phyloP scores from a whole-genome alignment of 352 stramenopile genomes.

The Sclerospora graminicola region DNA sequence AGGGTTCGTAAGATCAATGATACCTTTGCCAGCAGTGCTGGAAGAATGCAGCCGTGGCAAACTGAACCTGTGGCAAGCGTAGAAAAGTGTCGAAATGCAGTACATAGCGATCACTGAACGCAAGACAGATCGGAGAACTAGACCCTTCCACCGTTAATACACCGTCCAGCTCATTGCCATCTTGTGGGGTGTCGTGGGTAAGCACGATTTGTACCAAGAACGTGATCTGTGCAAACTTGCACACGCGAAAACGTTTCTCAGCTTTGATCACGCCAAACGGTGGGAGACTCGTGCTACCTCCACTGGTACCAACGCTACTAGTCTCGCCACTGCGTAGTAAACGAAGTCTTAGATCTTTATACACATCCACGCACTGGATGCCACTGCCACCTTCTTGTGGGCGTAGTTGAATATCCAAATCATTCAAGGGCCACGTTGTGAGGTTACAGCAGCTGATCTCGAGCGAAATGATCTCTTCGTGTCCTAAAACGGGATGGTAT shows the following conservation, averaged over 20 bases:
- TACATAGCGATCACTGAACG: constrained; percentile 31
- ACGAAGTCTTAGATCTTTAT: constrained; percentile 50
- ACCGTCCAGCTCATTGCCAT: constrained; percentile 4
- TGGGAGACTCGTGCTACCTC: constrained; percentile 28
- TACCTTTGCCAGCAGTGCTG: constrained; percentile 47
- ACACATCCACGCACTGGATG: constrained; percentile 37
- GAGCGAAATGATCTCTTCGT: too few relatives aligned
- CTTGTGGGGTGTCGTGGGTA: constrained; percentile 23
- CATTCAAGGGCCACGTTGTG: too few relatives aligned
- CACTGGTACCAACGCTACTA: constrained; percentile 16
- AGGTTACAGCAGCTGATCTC: too few relatives aligned
- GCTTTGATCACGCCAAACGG: constrained; percentile 51
- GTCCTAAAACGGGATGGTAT: too few relatives aligned
- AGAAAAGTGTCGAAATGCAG: constrained; percentile 48
- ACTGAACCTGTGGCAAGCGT: constrained; percentile 17
- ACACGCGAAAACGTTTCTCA: constrained; percentile 59
- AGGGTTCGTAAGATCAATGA: background rate
- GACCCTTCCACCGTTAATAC: constrained; percentile 6
- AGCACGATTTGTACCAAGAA: constrained; percentile 64
- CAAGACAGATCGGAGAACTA: constrained; percentile 15
- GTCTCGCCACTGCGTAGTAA: constrained; percentile 29
- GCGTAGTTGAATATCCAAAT: too few relatives aligned
- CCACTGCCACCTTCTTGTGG: constrained; percentile 23
- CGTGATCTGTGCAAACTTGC: constrained; percentile 34
- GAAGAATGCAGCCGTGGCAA: constrained; percentile 32